phyloP scores from a whole-genome alignment of 495 filamentous ascomycete genomes.

The Penicillium lividum region DNA sequence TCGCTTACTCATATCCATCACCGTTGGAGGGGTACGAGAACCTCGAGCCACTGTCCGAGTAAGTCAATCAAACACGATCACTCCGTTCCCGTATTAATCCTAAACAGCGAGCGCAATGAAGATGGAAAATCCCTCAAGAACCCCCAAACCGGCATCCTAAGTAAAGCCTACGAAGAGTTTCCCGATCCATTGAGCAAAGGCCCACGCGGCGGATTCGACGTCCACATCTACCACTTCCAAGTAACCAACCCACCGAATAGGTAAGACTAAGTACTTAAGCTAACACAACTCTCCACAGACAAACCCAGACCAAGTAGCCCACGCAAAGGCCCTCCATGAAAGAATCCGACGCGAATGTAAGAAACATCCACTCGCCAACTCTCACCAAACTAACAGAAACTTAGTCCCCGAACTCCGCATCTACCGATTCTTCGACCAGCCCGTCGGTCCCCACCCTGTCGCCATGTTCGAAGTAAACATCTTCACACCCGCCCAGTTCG shows the following conservation, averaged over 20 bases:
- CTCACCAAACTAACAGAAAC: neutral
- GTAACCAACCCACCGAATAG: constrained; percentile 16
- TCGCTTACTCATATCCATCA: constrained; percentile 56
- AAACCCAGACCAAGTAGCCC: constrained; percentile 60
- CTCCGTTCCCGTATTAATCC: neutral
- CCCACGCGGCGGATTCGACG: constrained; percentile 63
- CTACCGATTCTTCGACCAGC: constrained; percentile 73
- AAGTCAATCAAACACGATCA: constrained; percentile 13
- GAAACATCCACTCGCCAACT: constrained; percentile 11
- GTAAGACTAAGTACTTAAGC: no score
- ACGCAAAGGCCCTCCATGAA: constrained; percentile 72
- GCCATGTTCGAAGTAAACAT: constrained; percentile 93
- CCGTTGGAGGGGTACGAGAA: constrained; percentile 68
- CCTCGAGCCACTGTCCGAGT: constrained; percentile 62
- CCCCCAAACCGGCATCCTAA: constrained; percentile 54
- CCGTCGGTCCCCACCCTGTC: constrained; percentile 78
- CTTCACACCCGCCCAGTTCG: constrained; percentile 82
- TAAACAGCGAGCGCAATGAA: constrained; percentile 44
- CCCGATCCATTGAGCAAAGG: constrained; percentile 63
- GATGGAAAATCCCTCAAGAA: constrained; percentile 71
- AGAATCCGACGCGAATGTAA: constrained; percentile 79
- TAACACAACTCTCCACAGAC: constrained; percentile 32
- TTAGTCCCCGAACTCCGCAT: constrained; percentile 83
- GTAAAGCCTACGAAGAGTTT: constrained; percentile 66
- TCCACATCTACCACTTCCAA: constrained; percentile 79